Conservation (phyloP, 106 monocot genomes). For the Acorus gramineus region DNA sequence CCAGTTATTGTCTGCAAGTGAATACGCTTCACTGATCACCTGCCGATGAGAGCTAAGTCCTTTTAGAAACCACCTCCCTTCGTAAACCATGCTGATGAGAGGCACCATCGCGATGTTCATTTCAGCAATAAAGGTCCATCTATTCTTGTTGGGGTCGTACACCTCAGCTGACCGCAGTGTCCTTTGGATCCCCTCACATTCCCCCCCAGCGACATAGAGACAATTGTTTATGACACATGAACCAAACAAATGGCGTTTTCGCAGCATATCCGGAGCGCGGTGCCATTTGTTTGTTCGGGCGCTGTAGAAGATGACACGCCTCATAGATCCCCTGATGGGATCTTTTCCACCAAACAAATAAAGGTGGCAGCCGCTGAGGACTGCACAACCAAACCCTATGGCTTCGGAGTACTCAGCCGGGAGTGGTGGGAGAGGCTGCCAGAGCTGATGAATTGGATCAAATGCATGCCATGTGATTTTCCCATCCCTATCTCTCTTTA, state of each 20-base stretch:
- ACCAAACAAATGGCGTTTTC: constrained; percentile 23
- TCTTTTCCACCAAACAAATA: constrained; percentile 34
- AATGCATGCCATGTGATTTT: constrained; percentile 29
- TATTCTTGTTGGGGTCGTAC: constrained; percentile 23
- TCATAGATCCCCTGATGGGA: constrained; percentile 21
- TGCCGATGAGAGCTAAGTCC: constrained; percentile 20
- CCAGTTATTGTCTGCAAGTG: constrained; percentile 11
- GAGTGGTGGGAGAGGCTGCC: constrained; percentile 29
- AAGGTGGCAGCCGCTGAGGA: constrained; percentile 24
- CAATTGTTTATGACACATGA: constrained; percentile 27
- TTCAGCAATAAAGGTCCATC: constrained; percentile 14
- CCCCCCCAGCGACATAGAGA: constrained; percentile 25
- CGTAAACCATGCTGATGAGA: constrained; percentile 16
- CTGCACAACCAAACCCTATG: constrained; percentile 27
- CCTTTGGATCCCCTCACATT: constrained; percentile 24
- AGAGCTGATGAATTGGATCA: constrained; percentile 22
- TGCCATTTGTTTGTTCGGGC: constrained; percentile 28
- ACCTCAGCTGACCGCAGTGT: constrained; percentile 16
- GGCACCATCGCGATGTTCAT: constrained; percentile 21
- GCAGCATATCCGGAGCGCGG: constrained; percentile 24
- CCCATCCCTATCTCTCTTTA: constrained; percentile 25
- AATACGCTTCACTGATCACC: constrained; percentile 15
- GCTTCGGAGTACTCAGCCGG: constrained; percentile 24
- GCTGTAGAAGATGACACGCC: constrained; percentile 28
- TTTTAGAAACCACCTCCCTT: constrained; percentile 29